Base-by-base conservation (phyloP, 768 basidiomycete species). In the Boletus tylopilopsis region DNA sequence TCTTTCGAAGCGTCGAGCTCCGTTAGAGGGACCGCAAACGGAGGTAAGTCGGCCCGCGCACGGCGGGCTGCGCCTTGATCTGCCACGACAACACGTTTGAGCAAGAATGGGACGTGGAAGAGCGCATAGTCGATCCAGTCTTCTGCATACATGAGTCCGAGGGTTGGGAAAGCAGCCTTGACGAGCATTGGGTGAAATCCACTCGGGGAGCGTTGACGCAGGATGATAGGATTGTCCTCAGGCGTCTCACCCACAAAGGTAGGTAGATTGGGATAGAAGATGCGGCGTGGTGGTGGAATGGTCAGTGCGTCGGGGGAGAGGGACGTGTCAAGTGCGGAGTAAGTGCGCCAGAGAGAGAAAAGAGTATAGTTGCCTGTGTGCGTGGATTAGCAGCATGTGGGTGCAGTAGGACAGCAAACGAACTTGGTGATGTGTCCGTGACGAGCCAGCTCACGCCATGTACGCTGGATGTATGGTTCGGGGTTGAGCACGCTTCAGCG, bases 81-180 rank as follows among this genome's bases (percentile, higher is more conserved):
- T 0, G 82, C 84, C 29, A 96, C 70, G 27, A 95, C 80, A 12
- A 89, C 72, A 11, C 90, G 82, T 56, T 88, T 85, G 45, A 90
- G 69, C 16, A 93, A 58, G 63, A 84, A 91, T 0, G 92, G 87
- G 16, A 81, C 75, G 18, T 75, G 73, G 59, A 90, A 79, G 49
- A 77, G 73, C 32, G 77, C 74, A 57, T 85, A 84, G 67, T 94
- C 92, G 40, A 77, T 73, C 80, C 90, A 92, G 59, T 94, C 91
- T 50, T 84, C 78, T 16, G 71, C 50, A 64, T 84, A 91, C 71
- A 87, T 77, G 44, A 84, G 67, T 2, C 75, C 79, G 54, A 87
- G 75, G 15, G 74, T 77, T 0, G 90, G 87, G 60, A 89, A 87
- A n/a, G 85, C 82, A 0, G 82, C 78, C 60, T 89, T 87, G 42